These are phyloP conservation scores for Colletotrichum orchidophilum DNA, from an alignment of 2,329 filamentous ascomycete species.

Conservation along the genomic window DNA sequence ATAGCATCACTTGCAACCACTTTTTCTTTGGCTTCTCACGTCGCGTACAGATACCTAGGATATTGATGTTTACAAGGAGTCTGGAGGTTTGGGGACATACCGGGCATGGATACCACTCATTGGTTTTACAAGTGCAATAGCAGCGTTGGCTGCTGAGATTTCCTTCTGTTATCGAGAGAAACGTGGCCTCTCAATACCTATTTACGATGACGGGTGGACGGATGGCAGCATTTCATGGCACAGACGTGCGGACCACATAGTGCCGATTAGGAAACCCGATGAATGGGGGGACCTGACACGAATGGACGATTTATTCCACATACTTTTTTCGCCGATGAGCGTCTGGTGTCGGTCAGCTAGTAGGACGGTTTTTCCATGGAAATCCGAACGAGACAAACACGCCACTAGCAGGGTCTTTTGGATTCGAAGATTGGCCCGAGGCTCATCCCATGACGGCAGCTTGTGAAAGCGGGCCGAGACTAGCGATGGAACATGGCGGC, in stretches of 20 bases:
- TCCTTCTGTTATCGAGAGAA: neutral
- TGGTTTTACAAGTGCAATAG: conserved; percentile 18
- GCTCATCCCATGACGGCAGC: conserved; percentile 27
- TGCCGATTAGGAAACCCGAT: conserved; percentile 13
- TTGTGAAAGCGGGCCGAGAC: conserved; percentile 29
- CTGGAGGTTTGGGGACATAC: conserved; percentile 11
- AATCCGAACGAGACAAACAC: neutral
- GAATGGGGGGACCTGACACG: neutral
- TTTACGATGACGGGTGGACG: conserved; percentile 11
- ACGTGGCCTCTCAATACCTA: neutral
- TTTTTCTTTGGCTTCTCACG: neutral
- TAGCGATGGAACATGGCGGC: conserved; percentile 10
- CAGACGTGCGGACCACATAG: conserved; percentile 11
- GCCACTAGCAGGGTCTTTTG: neutral
- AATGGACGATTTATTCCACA: conserved; percentile 26
- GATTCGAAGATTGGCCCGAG: conserved; percentile 11
- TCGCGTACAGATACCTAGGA: conserved; percentile 27
- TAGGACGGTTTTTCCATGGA: neutral
- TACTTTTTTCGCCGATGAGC: neutral
- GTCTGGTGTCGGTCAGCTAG: neutral
- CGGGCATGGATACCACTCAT: conserved; percentile 25
- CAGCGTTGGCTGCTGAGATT: conserved; percentile 4
- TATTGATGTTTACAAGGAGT: conserved; percentile 27
- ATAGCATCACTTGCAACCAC: conserved; percentile 15
- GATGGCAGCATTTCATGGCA: conserved; percentile 21